These are phyloP conservation scores for Tubosaeta brunneosetosa DNA, from an alignment of 768 basidiomycete species.

Conservation along the genomic window DNA sequence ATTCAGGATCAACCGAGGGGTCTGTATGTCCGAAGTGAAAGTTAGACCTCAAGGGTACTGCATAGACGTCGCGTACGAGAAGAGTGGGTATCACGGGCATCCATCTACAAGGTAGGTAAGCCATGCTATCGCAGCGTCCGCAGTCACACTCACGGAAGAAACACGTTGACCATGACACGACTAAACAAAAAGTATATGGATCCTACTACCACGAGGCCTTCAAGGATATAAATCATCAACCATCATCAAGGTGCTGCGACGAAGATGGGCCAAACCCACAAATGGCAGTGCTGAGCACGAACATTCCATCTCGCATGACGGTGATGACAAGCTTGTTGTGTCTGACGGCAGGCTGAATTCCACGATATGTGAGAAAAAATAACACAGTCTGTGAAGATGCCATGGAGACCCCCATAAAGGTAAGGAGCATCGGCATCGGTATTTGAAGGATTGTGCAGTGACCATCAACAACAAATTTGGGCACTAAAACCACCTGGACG, in stretches of 20 bases:
- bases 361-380: slow-evolving; percentile 14
- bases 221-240: background rate
- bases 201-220: slow-evolving; percentile 1
- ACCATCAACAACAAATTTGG: slow-evolving; percentile 6
- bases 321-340: slow-evolving; percentile 12
- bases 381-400: slow-evolving; percentile 11
- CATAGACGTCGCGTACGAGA: slow-evolving; percentile 5
- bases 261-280: slow-evolving; percentile 7
- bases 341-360: slow-evolving; percentile 8
- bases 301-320: slow-evolving; percentile 15
- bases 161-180: slow-evolving; percentile 6
- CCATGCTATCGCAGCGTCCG: background rate
- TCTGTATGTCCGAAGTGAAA: slow-evolving; percentile 2
- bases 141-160: slow-evolving; percentile 13
- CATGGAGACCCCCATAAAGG: slow-evolving; percentile 1
- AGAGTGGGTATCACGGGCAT: slow-evolving; percentile 4
- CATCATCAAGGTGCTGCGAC: background rate
- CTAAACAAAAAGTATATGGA: slow-evolving; percentile 3
- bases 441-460: slow-evolving; percentile 6
- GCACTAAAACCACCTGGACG: background rate
- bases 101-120: slow-evolving; percentile 10
- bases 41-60: background rate
- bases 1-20: slow-evolving; percentile 20
- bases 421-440: background rate
- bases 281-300: slow-evolving; percentile 5